Evolutionary conservation across 257 asterid genomes (phyloP).

Genomic region (Solanum lycopersicoides): DNA sequence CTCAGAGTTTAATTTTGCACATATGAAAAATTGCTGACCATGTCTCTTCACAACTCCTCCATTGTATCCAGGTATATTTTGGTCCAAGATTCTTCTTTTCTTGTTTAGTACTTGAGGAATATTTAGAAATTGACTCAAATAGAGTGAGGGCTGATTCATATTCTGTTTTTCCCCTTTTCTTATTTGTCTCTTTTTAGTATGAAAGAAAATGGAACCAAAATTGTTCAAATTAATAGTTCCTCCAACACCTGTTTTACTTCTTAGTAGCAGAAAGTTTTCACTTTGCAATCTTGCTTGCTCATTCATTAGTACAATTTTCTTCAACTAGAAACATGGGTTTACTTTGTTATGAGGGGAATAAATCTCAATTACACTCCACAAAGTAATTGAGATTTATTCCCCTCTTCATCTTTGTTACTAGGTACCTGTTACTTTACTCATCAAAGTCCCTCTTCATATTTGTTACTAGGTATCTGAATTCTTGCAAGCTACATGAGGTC

Average conservation of each 20-base stretch:
- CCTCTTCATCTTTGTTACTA: too few relatives aligned
- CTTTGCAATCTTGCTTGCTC: neutral
- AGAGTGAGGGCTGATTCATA: neutral
- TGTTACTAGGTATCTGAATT: conserved; percentile 12
- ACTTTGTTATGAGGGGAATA: neutral
- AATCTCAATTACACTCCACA: too few relatives aligned
- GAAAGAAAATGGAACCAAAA: neutral
- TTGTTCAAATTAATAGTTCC: neutral
- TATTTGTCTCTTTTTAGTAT: neutral
- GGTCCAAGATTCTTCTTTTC: neutral
- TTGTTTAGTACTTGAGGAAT: neutral
- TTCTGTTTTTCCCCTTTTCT: neutral
- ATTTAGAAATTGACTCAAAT: neutral
- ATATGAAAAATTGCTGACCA: neutral
- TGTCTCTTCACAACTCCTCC: conserved; percentile 1
- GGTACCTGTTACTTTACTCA: neutral
- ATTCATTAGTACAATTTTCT: neutral
- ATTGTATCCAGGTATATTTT: conserved; percentile 17
- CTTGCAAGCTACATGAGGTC: conserved; percentile 11
- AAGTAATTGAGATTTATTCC: too few relatives aligned
- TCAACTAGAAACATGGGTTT: neutral
- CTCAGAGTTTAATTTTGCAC: neutral
- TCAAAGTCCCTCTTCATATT: neutral
- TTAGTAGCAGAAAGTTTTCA: neutral
- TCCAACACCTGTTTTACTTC: neutral